Evolutionary conservation across 1,284 basidiomycete species (phyloP).

Genomic region (Chondrostereum purpureum): DNA sequence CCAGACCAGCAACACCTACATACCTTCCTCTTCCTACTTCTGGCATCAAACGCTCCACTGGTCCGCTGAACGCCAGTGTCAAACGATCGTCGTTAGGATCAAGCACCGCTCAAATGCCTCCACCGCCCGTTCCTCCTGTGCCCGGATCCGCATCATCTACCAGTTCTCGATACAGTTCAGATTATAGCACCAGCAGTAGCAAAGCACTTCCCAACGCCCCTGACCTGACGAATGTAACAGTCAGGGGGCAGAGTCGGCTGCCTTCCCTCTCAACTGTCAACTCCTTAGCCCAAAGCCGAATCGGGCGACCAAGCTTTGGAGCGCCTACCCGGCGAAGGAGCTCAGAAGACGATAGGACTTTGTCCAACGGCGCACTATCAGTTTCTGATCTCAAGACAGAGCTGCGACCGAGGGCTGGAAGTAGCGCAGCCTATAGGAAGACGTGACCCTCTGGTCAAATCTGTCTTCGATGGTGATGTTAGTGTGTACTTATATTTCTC

Average conservation of each 20-base stretch:
- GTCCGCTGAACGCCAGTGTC: conserved; percentile 33
- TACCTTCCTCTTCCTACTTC: conserved; percentile 60
- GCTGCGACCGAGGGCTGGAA: conserved; percentile 25
- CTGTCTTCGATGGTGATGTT: not conserved
- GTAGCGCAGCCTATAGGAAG: conserved; percentile 18
- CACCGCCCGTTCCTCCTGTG: conserved; percentile 25
- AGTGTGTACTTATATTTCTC: not conserved
- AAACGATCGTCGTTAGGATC: conserved; percentile 59
- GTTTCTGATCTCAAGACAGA: conserved; percentile 6
- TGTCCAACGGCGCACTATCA: conserved; percentile 10
- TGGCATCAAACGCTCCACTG: conserved; percentile 54
- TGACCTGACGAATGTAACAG: conserved; percentile 41
- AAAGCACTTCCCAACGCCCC: conserved; percentile 36
- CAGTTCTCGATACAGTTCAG: conserved; percentile 23
- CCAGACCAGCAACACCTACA: conserved; percentile 69
- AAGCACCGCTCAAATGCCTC: conserved; percentile 24
- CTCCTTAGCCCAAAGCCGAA: conserved; percentile 50
- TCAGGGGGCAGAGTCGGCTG: conserved; percentile 38
- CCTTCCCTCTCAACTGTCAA: conserved; percentile 30
- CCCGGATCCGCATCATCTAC: conserved; percentile 32
- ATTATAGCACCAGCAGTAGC: conserved; percentile 21
- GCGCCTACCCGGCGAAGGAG: conserved; percentile 43
- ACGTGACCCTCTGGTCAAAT: not conserved
- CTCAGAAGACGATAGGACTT: conserved; percentile 28
- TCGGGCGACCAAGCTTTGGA: conserved; percentile 47